Evolutionary conservation across 805 yeast genomes (phyloP).

Genomic region (Candida andamanensis): DNA sequence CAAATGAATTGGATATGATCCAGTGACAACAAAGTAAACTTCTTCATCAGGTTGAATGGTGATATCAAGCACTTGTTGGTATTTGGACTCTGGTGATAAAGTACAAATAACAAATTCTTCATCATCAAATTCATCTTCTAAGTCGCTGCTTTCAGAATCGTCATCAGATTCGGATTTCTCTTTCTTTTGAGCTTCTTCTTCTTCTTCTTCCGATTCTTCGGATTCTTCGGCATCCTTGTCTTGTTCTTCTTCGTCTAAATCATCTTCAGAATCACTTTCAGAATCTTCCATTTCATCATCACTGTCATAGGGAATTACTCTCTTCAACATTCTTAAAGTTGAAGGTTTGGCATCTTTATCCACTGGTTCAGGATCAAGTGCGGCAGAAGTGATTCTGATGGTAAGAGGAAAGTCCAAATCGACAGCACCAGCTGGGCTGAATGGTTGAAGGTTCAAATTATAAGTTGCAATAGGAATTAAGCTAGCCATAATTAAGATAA

Average conservation of each 20-base stretch:
- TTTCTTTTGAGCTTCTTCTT: conserved; percentile 20
- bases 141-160: conserved; percentile 48
- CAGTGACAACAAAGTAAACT: conserved; percentile 89
- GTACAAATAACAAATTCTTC: conserved; percentile 87
- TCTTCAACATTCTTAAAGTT: conserved; percentile 83
- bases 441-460: conserved; percentile 82
- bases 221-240: conserved; percentile 18
- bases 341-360: conserved; percentile 82
- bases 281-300: conserved; percentile 31
- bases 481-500: conserved; percentile 47
- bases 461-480: conserved; percentile 82
- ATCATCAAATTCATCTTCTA: conserved; percentile 59
- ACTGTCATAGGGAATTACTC: conserved; percentile 42
- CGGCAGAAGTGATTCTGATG: conserved; percentile 89
- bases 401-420: conserved; percentile 85
- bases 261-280: conserved; percentile 21
- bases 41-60: conserved; percentile 93
- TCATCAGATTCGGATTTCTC: conserved; percentile 47
- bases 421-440: conserved; percentile 80
- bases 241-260: conserved; percentile 13
- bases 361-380: conserved; percentile 84
- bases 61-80: conserved; percentile 86
- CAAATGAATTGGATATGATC: conserved; percentile 88
- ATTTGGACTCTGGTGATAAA: conserved; percentile 75
- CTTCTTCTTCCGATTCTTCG: conserved; percentile 14